Conservation (phyloP, 768 basidiomycete species). For the Gyrodon lividus region DNA sequence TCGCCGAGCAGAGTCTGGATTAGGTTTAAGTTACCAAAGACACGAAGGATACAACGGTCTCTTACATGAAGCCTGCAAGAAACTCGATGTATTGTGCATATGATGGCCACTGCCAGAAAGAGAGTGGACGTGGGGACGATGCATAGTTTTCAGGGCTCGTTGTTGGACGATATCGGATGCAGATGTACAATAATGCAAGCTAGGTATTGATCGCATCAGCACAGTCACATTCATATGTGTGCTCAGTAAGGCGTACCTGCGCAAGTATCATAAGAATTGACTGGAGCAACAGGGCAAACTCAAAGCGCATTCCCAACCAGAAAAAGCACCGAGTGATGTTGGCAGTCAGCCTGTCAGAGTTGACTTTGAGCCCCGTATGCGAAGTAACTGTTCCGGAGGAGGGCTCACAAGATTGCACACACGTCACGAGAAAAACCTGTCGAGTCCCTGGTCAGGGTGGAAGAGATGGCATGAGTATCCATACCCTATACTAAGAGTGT, state of each 20-base stretch:
- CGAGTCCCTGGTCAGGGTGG: constrained; percentile 54
- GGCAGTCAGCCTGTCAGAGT: constrained; percentile 58
- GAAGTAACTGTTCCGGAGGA: background rate
- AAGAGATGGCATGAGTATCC: constrained; percentile 6
- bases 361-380: constrained; percentile 8
- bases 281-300: constrained; percentile 74
- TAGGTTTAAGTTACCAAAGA: constrained; percentile 7
- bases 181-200: constrained; percentile 81
- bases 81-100: constrained; percentile 83
- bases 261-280: constrained; percentile 83
- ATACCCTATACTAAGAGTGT: constrained; percentile 1
- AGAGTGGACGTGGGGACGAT: constrained; percentile 61
- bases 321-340: constrained; percentile 91
- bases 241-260: constrained; percentile 49
- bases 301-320: constrained; percentile 82
- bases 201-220: constrained; percentile 31
- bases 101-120: constrained; percentile 84
- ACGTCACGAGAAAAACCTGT: constrained; percentile 86
- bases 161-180: constrained; percentile 67
- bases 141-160: constrained; percentile 58
- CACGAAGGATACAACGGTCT: background rate
- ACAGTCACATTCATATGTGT: constrained; percentile 12
- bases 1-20: constrained; percentile 60
- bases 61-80: constrained; percentile 73
- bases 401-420: constrained; percentile 72